Evolutionary conservation across 371 early-diverging fungal genomes (phyloP), one percentile per base, ranked within the genome.

Genomic region (Coemansia sp.): DNA sequence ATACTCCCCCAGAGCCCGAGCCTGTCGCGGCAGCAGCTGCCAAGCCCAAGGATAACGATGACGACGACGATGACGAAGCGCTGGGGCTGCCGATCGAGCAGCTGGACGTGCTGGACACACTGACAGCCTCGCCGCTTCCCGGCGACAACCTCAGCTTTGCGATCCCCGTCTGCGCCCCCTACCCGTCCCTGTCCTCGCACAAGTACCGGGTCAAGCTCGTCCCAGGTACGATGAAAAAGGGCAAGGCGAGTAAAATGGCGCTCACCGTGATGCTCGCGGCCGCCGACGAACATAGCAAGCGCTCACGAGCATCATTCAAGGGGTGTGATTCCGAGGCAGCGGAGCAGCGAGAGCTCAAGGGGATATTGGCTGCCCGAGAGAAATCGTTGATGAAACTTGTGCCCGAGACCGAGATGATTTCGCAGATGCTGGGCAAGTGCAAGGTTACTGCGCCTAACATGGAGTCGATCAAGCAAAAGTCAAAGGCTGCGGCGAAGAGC

Each of bases 91-190:
- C 55, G 4, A 33, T 55, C 3, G 60, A 72, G 54, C 72, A 72
- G 49, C 66, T 88, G 55, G 82, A 84, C 8, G 81, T 85, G 7
- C 77, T 95, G 52, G 95, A 96, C 77, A 83, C 83, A 5, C 77
- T 97, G 48, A 94, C 91, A 4, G 86, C 90, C 3, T 80, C 82
- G 38, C 96, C 94, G 5, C 64, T 85, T 46, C 81, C 86, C 0
- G 86, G 87, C n/a, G 97, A 98, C 78, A 86, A 85, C 39, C 64
- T 97, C 14, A 83, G 87, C 55, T 91, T 87, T 79, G 94, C 94
- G n/a, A 82, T 99, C 18, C 94, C 99, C 1, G 92, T 99, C 2
- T 93, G 95, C 70, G 99, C 97, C 4, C 99, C 99, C 0, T 99
- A 95, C 78, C 69, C 79, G 4, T 83, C 93, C 1, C 78, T 99